Conservation (phyloP, 2,329 filamentous ascomycete species). For the Amylocarpus encephaloides region DNA sequence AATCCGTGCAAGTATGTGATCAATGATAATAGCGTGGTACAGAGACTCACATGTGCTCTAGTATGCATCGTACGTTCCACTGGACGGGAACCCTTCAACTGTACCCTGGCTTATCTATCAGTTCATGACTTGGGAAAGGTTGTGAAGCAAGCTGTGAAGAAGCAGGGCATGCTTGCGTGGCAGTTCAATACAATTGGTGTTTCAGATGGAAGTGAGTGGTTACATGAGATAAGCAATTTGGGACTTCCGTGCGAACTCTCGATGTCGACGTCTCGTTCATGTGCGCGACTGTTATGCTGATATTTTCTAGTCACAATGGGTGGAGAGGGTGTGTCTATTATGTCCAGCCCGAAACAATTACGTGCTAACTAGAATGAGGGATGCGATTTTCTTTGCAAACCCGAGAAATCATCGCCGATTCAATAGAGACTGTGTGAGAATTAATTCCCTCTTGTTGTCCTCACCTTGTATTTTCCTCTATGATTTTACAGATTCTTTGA, state of each 20-base stretch:
- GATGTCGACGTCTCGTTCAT: neutral
- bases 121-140: conserved; percentile 82
- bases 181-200: conserved; percentile 39
- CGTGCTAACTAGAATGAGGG: conserved; percentile 43
- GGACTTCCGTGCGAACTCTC: neutral
- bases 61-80: conserved; percentile 42
- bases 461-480: too few species aligned
- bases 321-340: conserved; percentile 59
- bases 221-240: neutral
- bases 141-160: conserved; percentile 74
- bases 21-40: conserved; percentile 7
- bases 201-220: conserved; percentile 49
- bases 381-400: conserved; percentile 93
- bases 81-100: neutral
- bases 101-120: conserved; percentile 34
- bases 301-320: conserved; percentile 86
- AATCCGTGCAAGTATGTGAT: conserved; percentile 82
- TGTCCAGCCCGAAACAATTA: neutral
- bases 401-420: conserved; percentile 88
- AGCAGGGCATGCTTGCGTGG: conserved; percentile 78
- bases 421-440: conserved; percentile 76
- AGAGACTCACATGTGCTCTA: conserved; percentile 23
- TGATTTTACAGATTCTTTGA: too few species aligned
- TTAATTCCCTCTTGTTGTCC: conserved; percentile 32
- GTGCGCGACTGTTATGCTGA: neutral